Evolutionary conservation across 2,329 filamentous ascomycete species (phyloP), one percentile per base, ranked within the genome.

Genomic region (Alternaria hordeiaustralica): DNA sequence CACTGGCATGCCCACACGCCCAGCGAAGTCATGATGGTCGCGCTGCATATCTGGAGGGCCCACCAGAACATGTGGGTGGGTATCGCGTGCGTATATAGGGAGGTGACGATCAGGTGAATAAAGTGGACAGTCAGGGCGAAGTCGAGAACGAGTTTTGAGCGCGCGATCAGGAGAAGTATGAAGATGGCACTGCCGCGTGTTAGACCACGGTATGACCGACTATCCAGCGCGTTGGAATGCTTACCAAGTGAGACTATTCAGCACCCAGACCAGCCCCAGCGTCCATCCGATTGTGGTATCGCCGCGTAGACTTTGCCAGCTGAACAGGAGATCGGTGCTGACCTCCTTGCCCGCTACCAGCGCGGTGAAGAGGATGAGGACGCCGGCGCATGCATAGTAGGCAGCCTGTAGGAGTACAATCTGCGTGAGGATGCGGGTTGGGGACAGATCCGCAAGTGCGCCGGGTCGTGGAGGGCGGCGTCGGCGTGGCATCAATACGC

Each of bases 111-210:
- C 57, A 97, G 87, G 78, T 97, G 92, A 45, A 97, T 84, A 78
- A 92, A 87, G 82, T 97, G 93, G 18, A 97, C 87, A 3, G 95
- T 97, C 23, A 97, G 84, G 30, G 93, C 92, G 79, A 98, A 99
- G 82, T 99, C 96, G 70, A 93, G 93, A 55, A 98, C 92, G 64
- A 98, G 91, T 80, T 98, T 98, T 51, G 92, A 96, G 66, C 96
- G 93, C 20, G 91, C 90, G 70, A 99, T 89, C 61, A 98, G 84
- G 58, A 95, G 82, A 55, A 97, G 88, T 61, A 97, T 90, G 45
- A 93, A 92, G 62, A 96, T 88, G 45, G 93, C 89, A 77, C 95
- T 98, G 75, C 63, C 1, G 33, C 23, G 13, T 11, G 58, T 79
- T 56, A 77, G 70, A 15, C 18, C 3, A 11, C 13, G n/a, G 21